phyloP scores from a whole-genome alignment of 257 asterid genomes.

The Datura wrightii region DNA sequence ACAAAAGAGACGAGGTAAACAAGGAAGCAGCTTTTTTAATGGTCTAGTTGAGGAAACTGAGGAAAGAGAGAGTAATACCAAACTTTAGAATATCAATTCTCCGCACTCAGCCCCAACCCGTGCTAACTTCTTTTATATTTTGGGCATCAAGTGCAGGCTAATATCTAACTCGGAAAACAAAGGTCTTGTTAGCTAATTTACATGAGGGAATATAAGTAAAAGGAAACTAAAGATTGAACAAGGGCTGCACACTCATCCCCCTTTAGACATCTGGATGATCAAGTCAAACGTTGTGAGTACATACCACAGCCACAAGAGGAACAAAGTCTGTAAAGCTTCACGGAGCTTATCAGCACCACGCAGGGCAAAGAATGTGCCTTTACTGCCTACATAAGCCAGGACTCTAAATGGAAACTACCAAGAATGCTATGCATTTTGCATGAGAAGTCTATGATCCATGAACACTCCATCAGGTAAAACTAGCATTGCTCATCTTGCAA shows the following conservation, averaged over 20 bases:
- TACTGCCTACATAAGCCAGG: neutral
- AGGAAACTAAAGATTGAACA: neutral
- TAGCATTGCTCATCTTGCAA: neutral
- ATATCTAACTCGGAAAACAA: neutral
- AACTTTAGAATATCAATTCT: neutral
- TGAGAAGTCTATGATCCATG: neutral
- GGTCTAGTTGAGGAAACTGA: neutral
- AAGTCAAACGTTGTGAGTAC: neutral
- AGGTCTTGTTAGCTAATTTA: constrained; percentile 4
- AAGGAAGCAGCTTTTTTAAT: constrained; percentile 9
- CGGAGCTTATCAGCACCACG: constrained; percentile 12
- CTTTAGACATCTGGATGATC: neutral
- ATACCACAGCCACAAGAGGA: constrained; percentile 11
- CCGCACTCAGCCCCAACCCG: neutral
- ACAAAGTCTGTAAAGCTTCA: constrained; percentile 1
- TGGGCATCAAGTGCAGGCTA: neutral
- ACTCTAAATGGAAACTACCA: neutral
- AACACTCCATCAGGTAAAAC: neutral
- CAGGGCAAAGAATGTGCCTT: constrained; percentile 1
- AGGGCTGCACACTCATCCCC: constrained; percentile 1
- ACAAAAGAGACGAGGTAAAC: neutral
- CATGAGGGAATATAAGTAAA: neutral
- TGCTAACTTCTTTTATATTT: neutral
- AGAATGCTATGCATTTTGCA: neutral
- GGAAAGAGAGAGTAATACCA: neutral